Evolutionary conservation across 306 rosid genomes (phyloP).

Genomic region (barrel medic (Medicago truncatula)): MtrunA17r5.0-ANR NC_053042.1:56503501-56504000

Average conservation of each 20-base stretch:
- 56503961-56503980: slow-evolving; percentile 78
- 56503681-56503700: neutral
- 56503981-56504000: slow-evolving; percentile 85
- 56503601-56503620: slow-evolving; percentile 17
- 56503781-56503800: slow-evolving; percentile 64
- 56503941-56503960: slow-evolving; percentile 89
- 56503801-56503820: slow-evolving; percentile 67
- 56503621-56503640: slow-evolving; percentile 14
- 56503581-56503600: neutral
- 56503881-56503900: slow-evolving; percentile 4
- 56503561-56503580: neutral
- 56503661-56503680: neutral
- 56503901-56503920: slow-evolving; percentile 73
- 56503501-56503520: slow-evolving; percentile 68
- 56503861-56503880: neutral
- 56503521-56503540: slow-evolving; percentile 65
- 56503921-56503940: slow-evolving; percentile 53
- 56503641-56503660: neutral
- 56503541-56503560: slow-evolving; percentile 51
- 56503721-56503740: slow-evolving; percentile 83
- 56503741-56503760: slow-evolving; percentile 81
- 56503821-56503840: neutral
- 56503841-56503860: neutral
- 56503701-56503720: slow-evolving; percentile 51
- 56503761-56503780: slow-evolving; percentile 58